Conservation (phyloP, 2,329 filamentous ascomycete genomes). For the Colletotrichum musicola region DNA sequence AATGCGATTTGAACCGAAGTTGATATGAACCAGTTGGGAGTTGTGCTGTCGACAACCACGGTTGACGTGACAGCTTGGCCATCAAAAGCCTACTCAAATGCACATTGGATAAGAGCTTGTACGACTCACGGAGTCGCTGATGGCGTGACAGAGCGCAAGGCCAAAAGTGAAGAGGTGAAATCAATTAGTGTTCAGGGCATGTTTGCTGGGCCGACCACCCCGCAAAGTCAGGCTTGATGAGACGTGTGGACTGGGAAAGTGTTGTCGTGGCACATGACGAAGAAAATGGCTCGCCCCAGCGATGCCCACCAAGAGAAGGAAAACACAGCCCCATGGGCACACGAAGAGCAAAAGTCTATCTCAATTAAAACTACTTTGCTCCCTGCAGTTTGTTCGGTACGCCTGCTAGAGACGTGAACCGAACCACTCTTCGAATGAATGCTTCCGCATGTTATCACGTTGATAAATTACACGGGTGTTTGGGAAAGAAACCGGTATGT, state of each 20-base stretch:
- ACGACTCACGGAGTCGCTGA: constrained; percentile 22
- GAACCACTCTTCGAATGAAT: not conserved
- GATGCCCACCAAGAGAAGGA: not conserved
- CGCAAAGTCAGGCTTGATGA: constrained; percentile 25
- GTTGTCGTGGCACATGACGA: constrained; percentile 25
- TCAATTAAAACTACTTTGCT: not conserved
- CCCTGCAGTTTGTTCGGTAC: not conserved
- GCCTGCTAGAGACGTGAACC: not conserved
- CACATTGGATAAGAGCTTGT: not conserved
- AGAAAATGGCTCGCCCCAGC: constrained; percentile 1
- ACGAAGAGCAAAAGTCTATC: not conserved
- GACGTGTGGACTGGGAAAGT: constrained; percentile 21
- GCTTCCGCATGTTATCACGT: not conserved
- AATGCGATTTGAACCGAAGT: constrained; percentile 1
- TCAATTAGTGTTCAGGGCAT: constrained; percentile 21
- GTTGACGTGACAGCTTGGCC: not conserved
- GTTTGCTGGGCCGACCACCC: constrained; percentile 24
- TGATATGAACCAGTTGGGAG: not conserved
- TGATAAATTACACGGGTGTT: constrained; percentile 19
- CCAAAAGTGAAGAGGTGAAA: not conserved
- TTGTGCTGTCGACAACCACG: not conserved
- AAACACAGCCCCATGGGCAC: not conserved
- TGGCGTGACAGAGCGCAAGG: not conserved
- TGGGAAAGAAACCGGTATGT: constrained; percentile 28
- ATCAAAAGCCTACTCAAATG: too few relatives aligned